Evolutionary conservation across 805 yeast genomes (phyloP), one percentile per base, ranked within the genome.

Genomic region (Starmerella floris): DNA sequence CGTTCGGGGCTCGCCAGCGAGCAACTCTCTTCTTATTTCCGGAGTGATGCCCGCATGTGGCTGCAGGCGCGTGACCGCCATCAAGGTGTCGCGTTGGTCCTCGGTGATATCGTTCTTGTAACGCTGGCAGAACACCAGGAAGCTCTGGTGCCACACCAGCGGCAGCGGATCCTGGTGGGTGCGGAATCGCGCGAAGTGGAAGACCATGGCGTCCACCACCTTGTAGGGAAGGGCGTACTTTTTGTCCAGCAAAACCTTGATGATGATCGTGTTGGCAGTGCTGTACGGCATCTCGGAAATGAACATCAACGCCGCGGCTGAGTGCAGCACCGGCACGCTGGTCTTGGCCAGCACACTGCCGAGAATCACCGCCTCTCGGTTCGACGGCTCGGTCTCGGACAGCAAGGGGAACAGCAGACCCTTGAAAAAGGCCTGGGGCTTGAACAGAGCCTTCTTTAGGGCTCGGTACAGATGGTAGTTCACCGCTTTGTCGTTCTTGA

Each of bases 21-120:
- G 64, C 50, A 91, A 69, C 60, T 91, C 98, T 56, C 96, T 76
- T 65, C 97, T 75, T 41, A 88, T 84, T 60, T 88, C 98, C 2
- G 94, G 94, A 2, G 95, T 87, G 46, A 91, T 82, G 23, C 78
- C 81, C 46, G 69, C 80, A 59, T 91, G 99, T 39, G 78, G 79
- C 63, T 95, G 80, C 59, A 79, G 87, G 64, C 94, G 79, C 17
- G 85, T 74, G 4, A 94, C 87, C 55, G 88, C 96, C 59, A 91
- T 65, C 47, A 91, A 66, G 62, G 88, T 84, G 55, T 91, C 98
- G 60, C 95, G 74, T 68, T 91, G 99, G 60, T 91, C 99, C 55
- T 84, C 95, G n/a, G 98, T 91, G 45, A 91, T 83, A 68, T 91
- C 98, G 58, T 91, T 88, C 62, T 88, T 91, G 61, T 91, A 91